phyloP scores from a whole-genome alignment of 768 basidiomycete genomes.

The Strobilomyces confusus region DNA sequence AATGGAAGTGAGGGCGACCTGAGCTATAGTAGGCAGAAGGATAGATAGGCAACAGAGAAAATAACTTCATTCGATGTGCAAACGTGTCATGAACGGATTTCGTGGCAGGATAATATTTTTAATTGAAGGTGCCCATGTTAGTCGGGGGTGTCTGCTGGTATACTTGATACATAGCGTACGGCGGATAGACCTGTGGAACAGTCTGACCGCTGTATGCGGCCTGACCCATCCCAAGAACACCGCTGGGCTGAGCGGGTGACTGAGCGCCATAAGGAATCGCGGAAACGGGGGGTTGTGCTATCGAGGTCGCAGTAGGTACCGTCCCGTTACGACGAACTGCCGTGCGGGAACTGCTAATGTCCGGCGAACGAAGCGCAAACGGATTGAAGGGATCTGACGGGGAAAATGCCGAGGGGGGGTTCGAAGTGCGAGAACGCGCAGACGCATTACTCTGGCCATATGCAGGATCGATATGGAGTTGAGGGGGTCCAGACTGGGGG shows the following conservation, averaged over 20 bases:
- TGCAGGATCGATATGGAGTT: constrained; percentile 64
- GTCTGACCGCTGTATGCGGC: constrained; percentile 60
- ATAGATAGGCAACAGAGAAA: constrained; percentile 33
- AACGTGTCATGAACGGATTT: constrained; percentile 39
- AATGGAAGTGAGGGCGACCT: constrained; percentile 20
- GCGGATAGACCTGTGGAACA: constrained; percentile 66
- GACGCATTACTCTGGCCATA: constrained; percentile 45
- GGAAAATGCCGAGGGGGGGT: constrained; percentile 45
- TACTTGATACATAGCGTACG: constrained; percentile 75
- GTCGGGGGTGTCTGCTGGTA: constrained; percentile 76
- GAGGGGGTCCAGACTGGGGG: constrained; percentile 72
- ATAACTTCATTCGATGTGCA: constrained; percentile 31
- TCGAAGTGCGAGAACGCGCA: constrained; percentile 44
- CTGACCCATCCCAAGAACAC: constrained; percentile 62
- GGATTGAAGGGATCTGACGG: constrained; percentile 58
- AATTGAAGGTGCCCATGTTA: constrained; percentile 73
- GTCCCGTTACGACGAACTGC: constrained; percentile 44
- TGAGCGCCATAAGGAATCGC: constrained; percentile 53
- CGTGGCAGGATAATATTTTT: constrained; percentile 32
- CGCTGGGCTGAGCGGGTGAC: constrained; percentile 58
- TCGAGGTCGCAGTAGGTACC: constrained; percentile 30
- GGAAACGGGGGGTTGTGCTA: constrained; percentile 28
- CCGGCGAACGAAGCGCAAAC: constrained; percentile 49
- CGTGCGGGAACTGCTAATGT: constrained; percentile 47
- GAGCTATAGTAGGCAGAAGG: constrained; percentile 20